A percentile compares a stretch with the other conserved stretches of the same genome.
Evolutionary conservation across 78 protist species (phyloP).

Genomic region (Dictyostelium brefeldianum): DNA sequence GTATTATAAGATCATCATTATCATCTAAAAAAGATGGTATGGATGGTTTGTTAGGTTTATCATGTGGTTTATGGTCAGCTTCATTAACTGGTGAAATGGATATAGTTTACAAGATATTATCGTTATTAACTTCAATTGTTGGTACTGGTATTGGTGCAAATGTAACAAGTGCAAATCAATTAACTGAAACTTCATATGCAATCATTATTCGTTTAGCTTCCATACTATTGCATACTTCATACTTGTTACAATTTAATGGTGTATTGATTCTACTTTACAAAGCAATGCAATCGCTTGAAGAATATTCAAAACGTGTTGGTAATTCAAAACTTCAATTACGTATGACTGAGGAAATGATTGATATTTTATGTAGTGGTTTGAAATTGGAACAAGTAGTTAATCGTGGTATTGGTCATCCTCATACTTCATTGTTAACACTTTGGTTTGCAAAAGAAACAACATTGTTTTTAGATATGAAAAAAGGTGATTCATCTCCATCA

Average conservation of each 20-base stretch:
- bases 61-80: slow-evolving; percentile 60
- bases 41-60: slow-evolving; percentile 71
- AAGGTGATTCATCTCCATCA: not conserved
- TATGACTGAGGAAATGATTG: slow-evolving; percentile 69
- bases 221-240: slow-evolving; percentile 40
- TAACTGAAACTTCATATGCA: slow-evolving; percentile 59
- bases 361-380: slow-evolving; percentile 60
- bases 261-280: slow-evolving; percentile 17
- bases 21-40: slow-evolving; percentile 63
- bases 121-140: not conserved
- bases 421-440: slow-evolving; percentile 24
- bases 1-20: slow-evolving; percentile 1
- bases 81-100: slow-evolving; percentile 35
- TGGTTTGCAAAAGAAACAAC: slow-evolving; percentile 60
- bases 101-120: not conserved
- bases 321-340: not conserved
- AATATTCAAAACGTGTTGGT: not conserved
- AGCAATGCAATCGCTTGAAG: slow-evolving; percentile 27
- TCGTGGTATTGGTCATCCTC: slow-evolving; percentile 68
- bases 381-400: slow-evolving; percentile 54
- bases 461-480: not conserved
- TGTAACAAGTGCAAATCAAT: slow-evolving; percentile 4
- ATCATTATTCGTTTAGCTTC: slow-evolving; percentile 50
- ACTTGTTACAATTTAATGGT: slow-evolving; percentile 42
- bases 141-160: not conserved